Evolutionary conservation across 768 basidiomycete species (phyloP).

Genomic region (Xanthoconium stramineum): DNA sequence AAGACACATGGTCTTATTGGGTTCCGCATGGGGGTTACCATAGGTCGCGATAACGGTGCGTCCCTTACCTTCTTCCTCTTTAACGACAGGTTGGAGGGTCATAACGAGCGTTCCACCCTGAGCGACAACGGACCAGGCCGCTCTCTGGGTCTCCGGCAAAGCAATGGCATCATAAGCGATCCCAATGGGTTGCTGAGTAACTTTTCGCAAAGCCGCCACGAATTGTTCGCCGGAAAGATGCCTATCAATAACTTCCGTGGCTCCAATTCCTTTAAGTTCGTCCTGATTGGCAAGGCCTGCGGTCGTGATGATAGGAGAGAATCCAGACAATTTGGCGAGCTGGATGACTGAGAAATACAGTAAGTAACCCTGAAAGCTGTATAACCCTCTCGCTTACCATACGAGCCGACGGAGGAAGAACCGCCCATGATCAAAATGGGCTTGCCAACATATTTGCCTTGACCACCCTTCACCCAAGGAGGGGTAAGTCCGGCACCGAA

Average conservation of each 20-base stretch:
- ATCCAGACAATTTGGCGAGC: constrained; percentile 38
- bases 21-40: constrained; percentile 21
- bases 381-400: constrained; percentile 29
- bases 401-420: constrained; percentile 46
- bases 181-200: constrained; percentile 19
- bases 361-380: background rate
- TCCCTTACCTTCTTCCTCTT: constrained; percentile 20
- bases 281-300: constrained; percentile 32
- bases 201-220: constrained; percentile 22
- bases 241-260: constrained; percentile 39
- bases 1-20: constrained; percentile 17
- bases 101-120: constrained; percentile 32
- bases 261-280: constrained; percentile 36
- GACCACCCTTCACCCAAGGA: constrained; percentile 32
- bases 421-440: constrained; percentile 51
- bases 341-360: constrained; percentile 32
- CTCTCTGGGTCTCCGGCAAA: constrained; percentile 32
- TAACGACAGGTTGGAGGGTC: constrained; percentile 23
- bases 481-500: constrained; percentile 39
- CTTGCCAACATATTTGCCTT: constrained; percentile 37
- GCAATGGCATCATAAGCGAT: constrained; percentile 34
- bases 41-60: constrained; percentile 23
- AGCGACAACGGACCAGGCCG: constrained; percentile 32
- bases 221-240: constrained; percentile 14
- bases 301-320: constrained; percentile 41